phyloP scores from a whole-genome alignment of 2,329 filamentous ascomycete species.

The Hypoxylon sp. region DNA sequence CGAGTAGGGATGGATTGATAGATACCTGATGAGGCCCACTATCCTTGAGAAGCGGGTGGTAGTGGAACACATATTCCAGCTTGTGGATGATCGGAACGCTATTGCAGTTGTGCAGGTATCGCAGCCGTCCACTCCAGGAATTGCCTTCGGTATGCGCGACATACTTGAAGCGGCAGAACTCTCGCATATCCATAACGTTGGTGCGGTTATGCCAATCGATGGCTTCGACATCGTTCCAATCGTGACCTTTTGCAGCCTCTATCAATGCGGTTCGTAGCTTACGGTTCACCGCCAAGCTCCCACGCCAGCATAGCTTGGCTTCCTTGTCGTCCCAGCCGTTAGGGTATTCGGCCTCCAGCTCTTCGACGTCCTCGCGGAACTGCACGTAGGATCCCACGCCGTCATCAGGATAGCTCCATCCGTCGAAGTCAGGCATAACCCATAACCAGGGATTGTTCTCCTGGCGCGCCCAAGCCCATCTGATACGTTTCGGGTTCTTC shows the following conservation, averaged over 20 bases:
- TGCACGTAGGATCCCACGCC: constrained; percentile 43
- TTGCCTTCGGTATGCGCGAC: constrained; percentile 49
- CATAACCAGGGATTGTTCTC: constrained; percentile 42
- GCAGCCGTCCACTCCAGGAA: constrained; percentile 51
- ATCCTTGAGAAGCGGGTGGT: constrained; percentile 59
- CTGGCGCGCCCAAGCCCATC: constrained; percentile 45
- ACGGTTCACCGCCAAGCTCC: constrained; percentile 48
- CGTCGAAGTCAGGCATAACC: constrained; percentile 46
- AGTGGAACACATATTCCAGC: constrained; percentile 62
- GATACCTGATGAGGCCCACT: constrained; percentile 57
- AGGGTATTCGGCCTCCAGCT: constrained; percentile 36
- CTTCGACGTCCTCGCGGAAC: constrained; percentile 43
- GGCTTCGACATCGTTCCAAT: constrained; percentile 49
- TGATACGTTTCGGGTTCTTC: constrained; percentile 37
- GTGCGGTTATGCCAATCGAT: constrained; percentile 47
- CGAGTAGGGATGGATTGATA: too few species aligned
- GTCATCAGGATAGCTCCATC: constrained; percentile 45
- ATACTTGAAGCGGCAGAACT: constrained; percentile 48
- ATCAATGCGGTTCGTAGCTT: constrained; percentile 45
- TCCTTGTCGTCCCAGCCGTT: constrained; percentile 46
- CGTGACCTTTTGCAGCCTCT: constrained; percentile 41
- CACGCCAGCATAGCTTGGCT: constrained; percentile 51
- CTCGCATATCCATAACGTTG: constrained; percentile 45
- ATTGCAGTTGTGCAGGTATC: constrained; percentile 52
- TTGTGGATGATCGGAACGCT: constrained; percentile 63